These are phyloP conservation scores for Calonectria pauciramosa DNA, from an alignment of 2,329 filamentous ascomycete genomes.

Conservation along the genomic window DNA sequence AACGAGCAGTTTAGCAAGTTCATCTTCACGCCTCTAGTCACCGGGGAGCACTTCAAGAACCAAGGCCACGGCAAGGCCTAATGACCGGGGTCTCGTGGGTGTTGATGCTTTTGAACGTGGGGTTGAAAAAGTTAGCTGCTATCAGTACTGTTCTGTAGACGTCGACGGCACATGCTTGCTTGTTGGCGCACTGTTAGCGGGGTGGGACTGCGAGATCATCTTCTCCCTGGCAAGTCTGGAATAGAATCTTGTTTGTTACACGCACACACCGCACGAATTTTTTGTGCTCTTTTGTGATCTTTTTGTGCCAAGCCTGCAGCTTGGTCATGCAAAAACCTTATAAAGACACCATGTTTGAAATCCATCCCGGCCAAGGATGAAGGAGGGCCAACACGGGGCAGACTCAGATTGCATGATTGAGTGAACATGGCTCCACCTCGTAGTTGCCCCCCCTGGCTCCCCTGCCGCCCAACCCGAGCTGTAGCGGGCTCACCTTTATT, in stretches of 20 bases:
- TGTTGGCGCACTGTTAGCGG: background rate
- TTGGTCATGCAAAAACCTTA: background rate
- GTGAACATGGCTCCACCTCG: background rate
- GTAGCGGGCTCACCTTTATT: background rate
- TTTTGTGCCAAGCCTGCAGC: background rate
- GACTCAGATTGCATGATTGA: background rate
- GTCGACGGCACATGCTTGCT: background rate
- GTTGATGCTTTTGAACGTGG: background rate
- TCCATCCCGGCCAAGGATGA: background rate
- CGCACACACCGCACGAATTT: background rate
- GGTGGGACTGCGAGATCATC: background rate
- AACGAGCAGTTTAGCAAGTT: slow-evolving; percentile 45
- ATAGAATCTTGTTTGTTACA: background rate
- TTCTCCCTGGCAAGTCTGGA: background rate
- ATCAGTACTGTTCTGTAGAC: background rate
- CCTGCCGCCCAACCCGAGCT: background rate
- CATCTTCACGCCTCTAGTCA: slow-evolving; percentile 45
- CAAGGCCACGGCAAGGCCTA: slow-evolving; percentile 20
- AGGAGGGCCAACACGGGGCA: background rate
- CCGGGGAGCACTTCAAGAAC: slow-evolving; percentile 46
- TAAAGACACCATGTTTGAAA: background rate
- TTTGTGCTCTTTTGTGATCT: background rate
- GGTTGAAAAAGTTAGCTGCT: background rate
- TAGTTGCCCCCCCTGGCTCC: background rate
- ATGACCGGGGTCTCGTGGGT: background rate